phyloP scores from a whole-genome alignment of 2,329 filamentous ascomycete species.

The Alternaria infectoria region DNA sequence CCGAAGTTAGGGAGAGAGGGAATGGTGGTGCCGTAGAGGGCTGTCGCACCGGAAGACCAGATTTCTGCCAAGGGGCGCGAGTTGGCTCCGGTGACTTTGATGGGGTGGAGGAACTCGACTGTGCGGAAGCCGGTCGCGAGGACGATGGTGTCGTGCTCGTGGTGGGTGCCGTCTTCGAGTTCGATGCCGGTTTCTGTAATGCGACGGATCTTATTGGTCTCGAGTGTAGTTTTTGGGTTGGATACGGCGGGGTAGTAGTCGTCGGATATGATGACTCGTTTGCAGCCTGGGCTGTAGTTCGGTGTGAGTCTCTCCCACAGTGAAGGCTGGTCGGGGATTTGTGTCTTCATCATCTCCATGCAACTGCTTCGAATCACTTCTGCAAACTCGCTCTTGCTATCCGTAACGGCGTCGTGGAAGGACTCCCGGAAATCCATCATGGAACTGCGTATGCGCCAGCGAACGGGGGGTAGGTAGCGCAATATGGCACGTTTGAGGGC shows the following conservation, averaged over 20 bases:
- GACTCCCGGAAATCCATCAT: constrained; percentile 64
- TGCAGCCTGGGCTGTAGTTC: constrained; percentile 62
- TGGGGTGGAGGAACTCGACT: constrained; percentile 65
- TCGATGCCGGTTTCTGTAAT: constrained; percentile 58
- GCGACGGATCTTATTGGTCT: constrained; percentile 56
- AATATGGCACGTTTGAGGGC: constrained; percentile 52
- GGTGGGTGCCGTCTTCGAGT: constrained; percentile 49
- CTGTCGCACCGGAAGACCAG: constrained; percentile 60
- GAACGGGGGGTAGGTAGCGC: constrained; percentile 59
- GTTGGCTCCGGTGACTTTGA: constrained; percentile 57
- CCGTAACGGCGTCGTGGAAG: constrained; percentile 54
- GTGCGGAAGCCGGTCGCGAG: constrained; percentile 66
- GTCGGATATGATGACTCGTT: constrained; percentile 61
- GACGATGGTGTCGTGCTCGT: constrained; percentile 62
- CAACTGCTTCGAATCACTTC: constrained; percentile 49
- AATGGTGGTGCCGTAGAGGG: constrained; percentile 60
- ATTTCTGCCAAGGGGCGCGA: constrained; percentile 54
- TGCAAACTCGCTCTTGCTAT: constrained; percentile 50
- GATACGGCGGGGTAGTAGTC: constrained; percentile 62
- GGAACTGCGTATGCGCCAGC: constrained; percentile 57
- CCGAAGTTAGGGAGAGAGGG: constrained; percentile 62
- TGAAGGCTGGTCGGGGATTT: constrained; percentile 57
- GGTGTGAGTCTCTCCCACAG: constrained; percentile 62
- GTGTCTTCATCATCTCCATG: constrained; percentile 50
- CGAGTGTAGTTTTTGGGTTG: constrained; percentile 56